Percentiles rank a stretch among this genome's conserved stretches.
Conservation (phyloP, 2,329 filamentous ascomycete species). For the Hypoxylon sp. region DNA sequence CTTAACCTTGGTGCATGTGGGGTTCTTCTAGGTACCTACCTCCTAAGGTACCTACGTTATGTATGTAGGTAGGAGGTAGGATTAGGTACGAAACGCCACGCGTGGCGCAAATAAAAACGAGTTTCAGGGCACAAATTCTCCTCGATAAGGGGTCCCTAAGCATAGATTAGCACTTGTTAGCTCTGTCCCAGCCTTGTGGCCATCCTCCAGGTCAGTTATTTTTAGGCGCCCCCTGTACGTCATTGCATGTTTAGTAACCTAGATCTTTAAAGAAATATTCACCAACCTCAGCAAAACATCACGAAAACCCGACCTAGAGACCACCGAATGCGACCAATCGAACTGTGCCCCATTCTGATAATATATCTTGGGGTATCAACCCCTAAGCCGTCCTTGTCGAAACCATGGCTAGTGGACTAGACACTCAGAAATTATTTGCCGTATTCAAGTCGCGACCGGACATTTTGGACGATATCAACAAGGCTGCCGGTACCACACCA, state of each 20-base stretch:
- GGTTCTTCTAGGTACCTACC: too few species aligned
- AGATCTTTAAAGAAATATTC: constrained; percentile 19
- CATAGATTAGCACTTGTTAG: neutral
- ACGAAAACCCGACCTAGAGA: constrained; percentile 7
- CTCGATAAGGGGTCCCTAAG: neutral
- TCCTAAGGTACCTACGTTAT: too few species aligned
- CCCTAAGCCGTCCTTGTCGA: constrained; percentile 10
- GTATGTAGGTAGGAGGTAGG: neutral
- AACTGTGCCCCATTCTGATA: neutral
- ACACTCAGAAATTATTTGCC: constrained; percentile 61
- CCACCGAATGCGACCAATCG: neutral
- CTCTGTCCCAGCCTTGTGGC: constrained; percentile 18
- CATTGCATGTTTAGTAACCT: constrained; percentile 23
- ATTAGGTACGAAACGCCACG: constrained; percentile 16
- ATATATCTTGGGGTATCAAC: constrained; percentile 15
- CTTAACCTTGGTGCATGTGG: constrained; percentile 24
- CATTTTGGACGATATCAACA: constrained; percentile 65
- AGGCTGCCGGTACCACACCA: constrained; percentile 61
- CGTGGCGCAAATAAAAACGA: constrained; percentile 8
- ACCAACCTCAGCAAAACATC: constrained; percentile 20
- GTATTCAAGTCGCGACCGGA: constrained; percentile 69
- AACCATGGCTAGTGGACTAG: constrained; percentile 60
- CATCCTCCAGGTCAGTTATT: neutral
- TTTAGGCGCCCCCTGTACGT: constrained; percentile 33
- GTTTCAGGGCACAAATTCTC: neutral